Percentiles rank a stretch among this genome's conserved stretches.
phyloP scores from a whole-genome alignment of 495 filamentous ascomycete species.

The Xylaria grammica region DNA sequence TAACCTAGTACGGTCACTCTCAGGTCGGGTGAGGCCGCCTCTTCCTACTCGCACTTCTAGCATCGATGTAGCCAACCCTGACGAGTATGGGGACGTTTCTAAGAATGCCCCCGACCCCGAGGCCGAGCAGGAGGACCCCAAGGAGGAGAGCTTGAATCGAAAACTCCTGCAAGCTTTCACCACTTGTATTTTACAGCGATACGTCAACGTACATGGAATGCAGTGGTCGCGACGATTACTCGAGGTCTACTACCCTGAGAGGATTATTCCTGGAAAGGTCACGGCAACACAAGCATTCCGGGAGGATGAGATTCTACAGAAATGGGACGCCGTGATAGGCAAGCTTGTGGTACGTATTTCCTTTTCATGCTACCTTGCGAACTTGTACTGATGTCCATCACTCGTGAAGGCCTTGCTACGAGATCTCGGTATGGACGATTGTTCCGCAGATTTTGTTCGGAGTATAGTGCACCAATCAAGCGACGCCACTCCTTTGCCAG shows the following conservation, averaged over 20 bases:
- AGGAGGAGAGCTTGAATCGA: constrained; percentile 65
- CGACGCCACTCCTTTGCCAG: constrained; percentile 42
- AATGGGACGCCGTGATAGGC: constrained; percentile 72
- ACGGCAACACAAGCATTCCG: constrained; percentile 68
- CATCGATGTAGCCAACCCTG: constrained; percentile 58
- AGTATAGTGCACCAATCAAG: constrained; percentile 37
- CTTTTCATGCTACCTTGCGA: not conserved
- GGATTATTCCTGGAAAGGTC: constrained; percentile 57
- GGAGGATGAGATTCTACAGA: constrained; percentile 64
- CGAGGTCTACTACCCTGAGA: constrained; percentile 71
- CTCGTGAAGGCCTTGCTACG: constrained; percentile 66
- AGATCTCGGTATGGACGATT: constrained; percentile 63
- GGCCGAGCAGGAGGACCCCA: constrained; percentile 64
- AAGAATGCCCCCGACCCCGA: constrained; percentile 81
- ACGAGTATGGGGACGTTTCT: constrained; percentile 47
- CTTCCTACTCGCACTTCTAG: constrained; percentile 73
- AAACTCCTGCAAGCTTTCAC: constrained; percentile 84
- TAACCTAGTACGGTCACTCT: constrained; percentile 75
- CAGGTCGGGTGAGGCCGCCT: constrained; percentile 72
- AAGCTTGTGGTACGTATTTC: constrained; percentile 69
- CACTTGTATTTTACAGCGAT: constrained; percentile 83
- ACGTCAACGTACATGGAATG: constrained; percentile 68
- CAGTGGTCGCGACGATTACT: constrained; percentile 78
- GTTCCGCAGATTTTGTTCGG: constrained; percentile 35
- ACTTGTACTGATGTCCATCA: not conserved